These are phyloP conservation scores for Zoysia pacifica DNA, from an alignment of 176 grass and related monocot genomes.

Conservation along the genomic window DNA sequence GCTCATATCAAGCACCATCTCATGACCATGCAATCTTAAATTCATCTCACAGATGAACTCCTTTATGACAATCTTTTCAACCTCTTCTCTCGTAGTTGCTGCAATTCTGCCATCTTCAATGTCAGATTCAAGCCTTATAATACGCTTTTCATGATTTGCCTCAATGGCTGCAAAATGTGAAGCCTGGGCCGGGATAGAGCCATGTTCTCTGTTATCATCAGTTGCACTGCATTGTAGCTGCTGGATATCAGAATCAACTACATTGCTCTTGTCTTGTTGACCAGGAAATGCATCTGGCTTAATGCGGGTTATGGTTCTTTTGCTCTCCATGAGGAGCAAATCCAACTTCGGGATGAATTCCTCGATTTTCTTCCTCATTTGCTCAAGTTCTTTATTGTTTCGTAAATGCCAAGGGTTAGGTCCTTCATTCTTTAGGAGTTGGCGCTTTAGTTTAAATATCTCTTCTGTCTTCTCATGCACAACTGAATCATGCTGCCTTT, in stretches of 20 bases:
- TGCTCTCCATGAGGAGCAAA: conserved; percentile 53
- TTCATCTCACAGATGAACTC: conserved; percentile 42
- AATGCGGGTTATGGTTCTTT: conserved; percentile 32
- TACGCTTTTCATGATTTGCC: conserved; percentile 24
- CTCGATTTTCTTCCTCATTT: conserved; percentile 56
- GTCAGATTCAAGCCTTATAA: conserved; percentile 34
- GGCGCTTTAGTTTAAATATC: conserved; percentile 54
- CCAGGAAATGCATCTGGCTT: conserved; percentile 38
- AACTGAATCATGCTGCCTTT: conserved; percentile 56
- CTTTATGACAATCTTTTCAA: conserved; percentile 45
- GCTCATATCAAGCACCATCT: conserved; percentile 40
- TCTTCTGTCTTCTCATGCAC: conserved; percentile 46
- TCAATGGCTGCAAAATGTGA: conserved; percentile 21
- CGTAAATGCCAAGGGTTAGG: conserved; percentile 48
- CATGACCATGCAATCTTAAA: conserved; percentile 38
- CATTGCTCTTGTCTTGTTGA: conserved; percentile 41
- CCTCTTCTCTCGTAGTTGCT: conserved; percentile 40
- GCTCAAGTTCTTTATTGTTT: conserved; percentile 65
- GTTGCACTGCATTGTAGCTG: conserved; percentile 26
- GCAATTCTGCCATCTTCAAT: conserved; percentile 45
- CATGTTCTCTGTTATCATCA: conserved; percentile 17
- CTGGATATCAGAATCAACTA: conserved; percentile 39
- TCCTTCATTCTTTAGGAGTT: conserved; percentile 44
- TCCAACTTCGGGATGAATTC: conserved; percentile 52
- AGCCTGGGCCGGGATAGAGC: conserved; percentile 4